Base-by-base conservation (phyloP, 495 filamentous ascomycete species). In the Symbiotaphrina buchneri region DNA sequence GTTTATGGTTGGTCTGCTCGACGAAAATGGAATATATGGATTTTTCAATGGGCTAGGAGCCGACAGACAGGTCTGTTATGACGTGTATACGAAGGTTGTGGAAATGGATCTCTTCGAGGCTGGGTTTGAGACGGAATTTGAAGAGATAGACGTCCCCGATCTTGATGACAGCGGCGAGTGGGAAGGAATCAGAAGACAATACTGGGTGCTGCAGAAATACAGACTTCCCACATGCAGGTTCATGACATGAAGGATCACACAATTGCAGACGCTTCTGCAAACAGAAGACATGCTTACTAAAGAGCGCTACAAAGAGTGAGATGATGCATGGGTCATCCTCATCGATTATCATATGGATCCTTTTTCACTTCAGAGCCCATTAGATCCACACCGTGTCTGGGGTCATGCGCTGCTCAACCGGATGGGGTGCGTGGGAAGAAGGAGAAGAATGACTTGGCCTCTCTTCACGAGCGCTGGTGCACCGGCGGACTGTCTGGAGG, bases 31-130 rank as follows among this genome's bases (percentile, higher is more conserved):
- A 0, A 65, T 55, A 11, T 97, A 90, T 55, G 69, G 82, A 14
- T 95, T 93, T 56, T 97, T 95, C 50, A 87, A 95, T 47, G 87
- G 87, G 0, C 65, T 95, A 36, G 87, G 87, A 0, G 87, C 90
- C 4, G 87, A 97, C 56, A 59, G 85, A 17, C 67, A 75, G 44
- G 71, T 93, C 31, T 85, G 79, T 47, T 93, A 94, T 45, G 87
- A 95, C 58, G 83, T 95, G 2, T 95, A 97, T 48, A 72, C 70
- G 25, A 84, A 82, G 49, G 81, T 97, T 5, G 66, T 74, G 10
- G 87, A 95, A 54, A 69, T 93, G 59, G 85, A 97, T 55, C 47
- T 92, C 23, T 70, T 76, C 33, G 85, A 94, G 41, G 82, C 80
- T 13, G 90, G 87, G 0, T 71, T 93, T 38, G 87, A 94, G 44